phyloP scores from a whole-genome alignment of 2,329 filamentous ascomycete genomes.

The Magnaporthiopsis rhizophila region DNA sequence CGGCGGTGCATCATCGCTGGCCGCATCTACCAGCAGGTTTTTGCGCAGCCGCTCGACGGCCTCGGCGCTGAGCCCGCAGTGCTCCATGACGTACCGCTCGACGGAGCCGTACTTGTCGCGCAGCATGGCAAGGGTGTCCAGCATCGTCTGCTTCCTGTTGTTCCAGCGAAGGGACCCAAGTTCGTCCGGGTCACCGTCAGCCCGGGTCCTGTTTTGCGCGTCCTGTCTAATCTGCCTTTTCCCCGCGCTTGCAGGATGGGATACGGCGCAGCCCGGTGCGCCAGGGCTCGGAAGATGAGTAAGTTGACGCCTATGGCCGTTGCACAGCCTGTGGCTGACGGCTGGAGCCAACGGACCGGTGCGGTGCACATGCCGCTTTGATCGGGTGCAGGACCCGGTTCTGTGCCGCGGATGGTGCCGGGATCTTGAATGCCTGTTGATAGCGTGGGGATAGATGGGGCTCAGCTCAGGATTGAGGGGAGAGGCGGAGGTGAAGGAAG shows the following conservation, averaged over 20 bases:
- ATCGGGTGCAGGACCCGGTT: not conserved
- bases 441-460: not conserved
- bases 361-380: not conserved
- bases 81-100: conserved; percentile 52
- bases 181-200: not conserved
- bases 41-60: conserved; percentile 44
- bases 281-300: not conserved
- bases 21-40: conserved; percentile 35
- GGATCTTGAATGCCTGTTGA: not conserved
- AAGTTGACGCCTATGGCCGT: not conserved
- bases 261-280: not conserved
- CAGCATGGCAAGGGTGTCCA: conserved; percentile 44
- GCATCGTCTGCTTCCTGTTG: conserved; percentile 38
- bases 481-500: not conserved
- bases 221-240: no score
- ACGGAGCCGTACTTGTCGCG: conserved; percentile 52
- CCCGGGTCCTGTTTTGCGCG: not conserved
- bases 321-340: no score
- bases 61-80: conserved; percentile 48
- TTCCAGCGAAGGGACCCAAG: not conserved
- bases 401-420: not conserved
- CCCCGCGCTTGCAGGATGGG: no score
- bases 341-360: not conserved
- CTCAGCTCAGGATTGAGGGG: not conserved
- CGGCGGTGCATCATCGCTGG: conserved; percentile 13